Evolutionary conservation across 2,329 filamentous ascomycete genomes (phyloP).

Genomic region (Xylariaceae sp.): DNA sequence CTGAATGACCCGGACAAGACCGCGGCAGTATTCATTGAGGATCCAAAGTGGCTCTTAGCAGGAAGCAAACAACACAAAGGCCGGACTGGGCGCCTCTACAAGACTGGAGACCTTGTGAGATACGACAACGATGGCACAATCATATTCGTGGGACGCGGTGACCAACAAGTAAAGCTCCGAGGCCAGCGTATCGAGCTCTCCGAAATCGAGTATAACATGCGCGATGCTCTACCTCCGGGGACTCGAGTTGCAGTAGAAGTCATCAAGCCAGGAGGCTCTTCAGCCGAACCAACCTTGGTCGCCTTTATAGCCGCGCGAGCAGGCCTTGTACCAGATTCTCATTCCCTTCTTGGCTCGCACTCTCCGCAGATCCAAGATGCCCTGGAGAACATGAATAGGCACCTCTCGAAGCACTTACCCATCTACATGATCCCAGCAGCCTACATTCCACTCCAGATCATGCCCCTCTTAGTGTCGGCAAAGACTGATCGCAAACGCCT

Average conservation of each 20-base stretch:
- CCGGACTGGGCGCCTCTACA: slow-evolving; percentile 46
- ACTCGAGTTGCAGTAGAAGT: slow-evolving; percentile 44
- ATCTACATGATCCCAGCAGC: slow-evolving; percentile 45
- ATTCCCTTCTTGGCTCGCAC: slow-evolving; percentile 20
- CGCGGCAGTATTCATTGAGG: slow-evolving; percentile 50
- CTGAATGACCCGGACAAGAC: slow-evolving; percentile 56
- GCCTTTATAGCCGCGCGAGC: slow-evolving; percentile 35
- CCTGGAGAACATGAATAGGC: slow-evolving; percentile 19
- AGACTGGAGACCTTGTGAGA: slow-evolving; percentile 55
- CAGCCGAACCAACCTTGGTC: slow-evolving; percentile 40
- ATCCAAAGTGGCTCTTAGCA: slow-evolving; percentile 47
- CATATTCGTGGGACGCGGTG: slow-evolving; percentile 58
- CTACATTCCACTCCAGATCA: slow-evolving; percentile 40
- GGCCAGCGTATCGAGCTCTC: slow-evolving; percentile 62
- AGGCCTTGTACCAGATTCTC: slow-evolving; percentile 22
- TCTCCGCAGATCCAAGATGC: slow-evolving; percentile 23
- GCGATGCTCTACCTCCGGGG: slow-evolving; percentile 37
- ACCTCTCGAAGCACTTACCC: slow-evolving; percentile 31
- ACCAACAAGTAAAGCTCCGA: slow-evolving; percentile 63
- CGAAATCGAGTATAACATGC: slow-evolving; percentile 48
- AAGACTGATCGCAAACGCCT: slow-evolving; percentile 47
- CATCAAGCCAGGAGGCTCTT: slow-evolving; percentile 37
- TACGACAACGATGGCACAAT: slow-evolving; percentile 51
- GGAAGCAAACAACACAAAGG: slow-evolving; percentile 33
- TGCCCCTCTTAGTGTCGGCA: slow-evolving; percentile 44